These are phyloP conservation scores for Candida pini DNA, from an alignment of 805 yeast genomes.

Conservation along the genomic window DNA sequence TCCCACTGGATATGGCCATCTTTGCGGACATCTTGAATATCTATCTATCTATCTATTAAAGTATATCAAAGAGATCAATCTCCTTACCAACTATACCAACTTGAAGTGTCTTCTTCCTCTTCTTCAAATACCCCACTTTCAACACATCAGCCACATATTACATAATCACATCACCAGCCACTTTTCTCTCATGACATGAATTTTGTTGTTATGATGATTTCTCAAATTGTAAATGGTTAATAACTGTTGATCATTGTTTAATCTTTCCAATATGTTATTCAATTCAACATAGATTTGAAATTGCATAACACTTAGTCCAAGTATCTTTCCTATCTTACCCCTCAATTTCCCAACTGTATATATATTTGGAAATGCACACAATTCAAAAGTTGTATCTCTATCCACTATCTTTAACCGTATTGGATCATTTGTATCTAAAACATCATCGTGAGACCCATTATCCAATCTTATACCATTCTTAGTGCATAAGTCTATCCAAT, in stretches of 20 bases:
- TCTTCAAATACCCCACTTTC: not conserved
- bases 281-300: conserved; percentile 19
- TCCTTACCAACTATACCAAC: no score
- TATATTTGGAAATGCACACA: conserved; percentile 20
- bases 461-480: conserved; percentile 28
- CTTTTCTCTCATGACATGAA: conserved; percentile 6
- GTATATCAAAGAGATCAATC: not conserved
- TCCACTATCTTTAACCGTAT: not conserved
- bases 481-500: conserved; percentile 39
- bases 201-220: conserved; percentile 1
- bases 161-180: no score
- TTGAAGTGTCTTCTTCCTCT: no score
- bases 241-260: conserved; percentile 18
- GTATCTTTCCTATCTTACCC: conserved; percentile 24
- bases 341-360: conserved; percentile 34
- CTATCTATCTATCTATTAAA: not conserved
- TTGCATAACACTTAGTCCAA: conserved; percentile 18
- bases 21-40: conserved; percentile 23
- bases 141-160: no score
- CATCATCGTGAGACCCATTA: not conserved
- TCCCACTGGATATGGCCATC: conserved; percentile 38
- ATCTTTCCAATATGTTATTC: conserved; percentile 6
- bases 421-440: not conserved
- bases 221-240: conserved; percentile 6
- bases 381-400: not conserved